Evolutionary conservation across 2,329 filamentous ascomycete species (phyloP), one percentile per base, ranked within the genome.

Genomic region (Ramichloridium luteum): DNA sequence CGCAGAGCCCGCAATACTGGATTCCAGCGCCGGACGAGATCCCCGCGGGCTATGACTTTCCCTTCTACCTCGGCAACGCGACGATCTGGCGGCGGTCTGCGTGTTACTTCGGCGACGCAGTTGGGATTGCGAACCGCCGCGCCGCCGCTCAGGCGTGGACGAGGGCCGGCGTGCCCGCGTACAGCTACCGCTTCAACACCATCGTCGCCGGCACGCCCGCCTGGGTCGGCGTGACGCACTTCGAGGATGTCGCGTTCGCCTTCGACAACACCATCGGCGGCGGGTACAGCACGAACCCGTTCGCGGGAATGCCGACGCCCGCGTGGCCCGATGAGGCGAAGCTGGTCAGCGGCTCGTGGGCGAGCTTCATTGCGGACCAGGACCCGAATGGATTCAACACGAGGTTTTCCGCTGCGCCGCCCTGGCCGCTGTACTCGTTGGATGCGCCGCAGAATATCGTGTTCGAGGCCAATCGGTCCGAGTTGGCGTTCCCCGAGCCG

Each of bases 151-250:
- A 70, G 42, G 56, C 59, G 1, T 74, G 68, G 64, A 57, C 68
- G 9, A 54, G 55, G 6, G 51, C 58, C 17, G 55, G 57, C 10
- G 45, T 70, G 2, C 57, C 65, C 5, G 68, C 68, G 6, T 77
- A 73, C 56, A 69, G 65, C 45, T 78, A 75, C 55, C 65, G 69
- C 28, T 78, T 77, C 60, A 72, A 77, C 46, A 69, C 70, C 6
- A 53, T 65, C n/a, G 53, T 64, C 0, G 58, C 61, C 3, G 65
- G 68, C 6, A 43, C 63, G 1, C 50, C 58, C 1, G 53, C 56
- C 8, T 50, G 55, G 1, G 47, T 54, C 1, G 67, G 65, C 1
- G 65, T 62, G 0, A 62, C 63, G 0, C 72, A 76, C 48, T 75
- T 74, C 48, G 59, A 64, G 39, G 62, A 67, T 45, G 39, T 51